Percentiles rank a stretch among this genome's conserved stretches.
These are phyloP conservation scores for Mortierella hygrophila DNA, from an alignment of 192 early-diverging fungal species.

Conservation along the genomic window DNA sequence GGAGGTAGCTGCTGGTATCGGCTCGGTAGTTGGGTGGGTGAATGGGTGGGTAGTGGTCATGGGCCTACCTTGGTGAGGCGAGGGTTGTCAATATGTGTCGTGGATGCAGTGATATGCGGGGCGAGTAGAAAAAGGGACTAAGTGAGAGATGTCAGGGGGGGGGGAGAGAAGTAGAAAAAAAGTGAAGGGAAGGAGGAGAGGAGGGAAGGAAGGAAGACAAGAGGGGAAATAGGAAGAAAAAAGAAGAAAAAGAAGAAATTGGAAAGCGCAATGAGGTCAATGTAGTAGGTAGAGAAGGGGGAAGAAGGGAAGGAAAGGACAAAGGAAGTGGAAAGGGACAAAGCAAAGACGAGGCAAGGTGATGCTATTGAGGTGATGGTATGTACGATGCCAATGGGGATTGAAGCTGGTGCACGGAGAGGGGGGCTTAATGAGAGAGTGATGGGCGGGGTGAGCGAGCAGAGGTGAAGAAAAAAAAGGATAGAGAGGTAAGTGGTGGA, in stretches of 20 bases:
- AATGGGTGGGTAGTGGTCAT: not conserved
- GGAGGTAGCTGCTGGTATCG: not conserved
- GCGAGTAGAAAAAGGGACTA: conserved; percentile 3
- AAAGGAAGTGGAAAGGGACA: not conserved
- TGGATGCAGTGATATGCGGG: not conserved
- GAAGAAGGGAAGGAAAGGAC: not conserved
- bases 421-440: not conserved
- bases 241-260: not conserved
- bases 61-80: not conserved
- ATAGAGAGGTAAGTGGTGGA: not conserved
- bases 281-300: not conserved
- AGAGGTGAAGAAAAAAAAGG: not conserved
- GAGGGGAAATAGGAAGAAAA: not conserved
- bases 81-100: not conserved
- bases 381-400: not conserved
- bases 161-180: not conserved
- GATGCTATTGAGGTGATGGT: not conserved
- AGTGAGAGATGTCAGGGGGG: not conserved
- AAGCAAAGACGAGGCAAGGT: not conserved
- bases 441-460: not conserved
- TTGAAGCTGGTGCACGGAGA: not conserved
- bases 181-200: not conserved
- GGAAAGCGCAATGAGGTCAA: too few relatives aligned
- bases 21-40: not conserved
- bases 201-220: not conserved